These are phyloP conservation scores for Arthrobotrys iridis DNA, from an alignment of 2,329 filamentous ascomycete species.

Conservation along the genomic window DNA sequence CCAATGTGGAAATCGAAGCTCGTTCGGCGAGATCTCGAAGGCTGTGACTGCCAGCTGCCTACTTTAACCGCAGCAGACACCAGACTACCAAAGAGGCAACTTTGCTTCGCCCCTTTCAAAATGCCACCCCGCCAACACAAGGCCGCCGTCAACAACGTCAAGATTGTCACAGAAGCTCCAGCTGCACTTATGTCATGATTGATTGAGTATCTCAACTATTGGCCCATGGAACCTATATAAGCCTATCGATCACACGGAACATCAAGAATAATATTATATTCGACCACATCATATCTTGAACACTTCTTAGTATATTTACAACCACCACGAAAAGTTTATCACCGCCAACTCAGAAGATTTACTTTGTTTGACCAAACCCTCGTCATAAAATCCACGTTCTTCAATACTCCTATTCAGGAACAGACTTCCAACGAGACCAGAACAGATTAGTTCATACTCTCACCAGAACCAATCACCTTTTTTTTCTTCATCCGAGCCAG, in stretches of 20 bases:
- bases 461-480: not conserved
- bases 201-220: not conserved
- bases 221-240: not conserved
- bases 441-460: not conserved
- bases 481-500: not conserved
- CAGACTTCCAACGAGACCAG: not conserved
- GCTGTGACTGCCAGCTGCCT: not conserved
- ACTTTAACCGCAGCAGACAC: not conserved
- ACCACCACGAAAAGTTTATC: too few species aligned
- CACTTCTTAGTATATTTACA: too few species aligned
- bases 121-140: conserved; percentile 5
- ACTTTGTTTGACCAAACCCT: conserved; percentile 9
- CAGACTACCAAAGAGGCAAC: not conserved
- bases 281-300: too few species aligned
- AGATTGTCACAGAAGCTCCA: not conserved
- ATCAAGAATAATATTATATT: not conserved
- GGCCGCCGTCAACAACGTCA: not conserved
- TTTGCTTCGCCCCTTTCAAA: conserved; percentile 2
- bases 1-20: not conserved
- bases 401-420: not conserved
- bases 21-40: not conserved
- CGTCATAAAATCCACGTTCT: not conserved
- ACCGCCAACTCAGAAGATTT: not conserved
- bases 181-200: not conserved
- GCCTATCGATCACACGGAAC: too few species aligned